Evolutionary conservation across 805 yeast genomes (phyloP).

Genomic region (Metschnikowia colocasiae): DNA sequence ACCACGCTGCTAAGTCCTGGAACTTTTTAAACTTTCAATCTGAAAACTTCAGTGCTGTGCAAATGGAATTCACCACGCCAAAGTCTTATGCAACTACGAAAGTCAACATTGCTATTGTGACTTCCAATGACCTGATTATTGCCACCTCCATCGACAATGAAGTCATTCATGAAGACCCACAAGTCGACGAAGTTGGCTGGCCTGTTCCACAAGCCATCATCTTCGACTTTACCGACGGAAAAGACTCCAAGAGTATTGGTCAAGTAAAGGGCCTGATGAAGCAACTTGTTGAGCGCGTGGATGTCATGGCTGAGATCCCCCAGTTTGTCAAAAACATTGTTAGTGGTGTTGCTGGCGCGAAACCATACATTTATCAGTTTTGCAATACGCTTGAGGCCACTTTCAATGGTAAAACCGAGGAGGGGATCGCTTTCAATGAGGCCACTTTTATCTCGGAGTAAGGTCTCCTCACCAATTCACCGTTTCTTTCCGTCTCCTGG

Average conservation of each 20-base stretch:
- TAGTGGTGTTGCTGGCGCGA: slow-evolving; percentile 91
- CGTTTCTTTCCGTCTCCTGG: background rate
- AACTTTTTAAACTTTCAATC: slow-evolving; percentile 89
- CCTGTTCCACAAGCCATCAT: slow-evolving; percentile 69
- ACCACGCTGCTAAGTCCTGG: slow-evolving; percentile 98
- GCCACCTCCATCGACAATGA: slow-evolving; percentile 63
- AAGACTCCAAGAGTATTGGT: slow-evolving; percentile 40
- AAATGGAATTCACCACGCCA: slow-evolving; percentile 97
- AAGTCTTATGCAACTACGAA: slow-evolving; percentile 78
- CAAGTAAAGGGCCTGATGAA: slow-evolving; percentile 57
- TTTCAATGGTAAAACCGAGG: slow-evolving; percentile 43
- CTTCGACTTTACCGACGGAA: slow-evolving; percentile 48
- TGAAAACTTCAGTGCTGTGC: slow-evolving; percentile 63
- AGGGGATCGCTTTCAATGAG: slow-evolving; percentile 70
- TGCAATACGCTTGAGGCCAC: slow-evolving; percentile 58
- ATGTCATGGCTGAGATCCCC: slow-evolving; percentile 97
- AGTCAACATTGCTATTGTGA: slow-evolving; percentile 75
- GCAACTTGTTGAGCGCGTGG: slow-evolving; percentile 80
- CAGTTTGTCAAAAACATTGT: slow-evolving; percentile 89
- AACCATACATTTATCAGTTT: slow-evolving; percentile 95
- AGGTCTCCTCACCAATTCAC: background rate
- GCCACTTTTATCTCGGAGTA: slow-evolving; percentile 68
- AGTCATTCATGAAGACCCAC: slow-evolving; percentile 48
- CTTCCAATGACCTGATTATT: slow-evolving; percentile 60
- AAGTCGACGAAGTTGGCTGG: slow-evolving; percentile 86